A percentile compares a stretch with the other conserved stretches of the same genome.
These are phyloP conservation scores for Vanrija sp. DNA, from an alignment of 1,284 basidiomycete genomes.

Conservation along the genomic window DNA sequence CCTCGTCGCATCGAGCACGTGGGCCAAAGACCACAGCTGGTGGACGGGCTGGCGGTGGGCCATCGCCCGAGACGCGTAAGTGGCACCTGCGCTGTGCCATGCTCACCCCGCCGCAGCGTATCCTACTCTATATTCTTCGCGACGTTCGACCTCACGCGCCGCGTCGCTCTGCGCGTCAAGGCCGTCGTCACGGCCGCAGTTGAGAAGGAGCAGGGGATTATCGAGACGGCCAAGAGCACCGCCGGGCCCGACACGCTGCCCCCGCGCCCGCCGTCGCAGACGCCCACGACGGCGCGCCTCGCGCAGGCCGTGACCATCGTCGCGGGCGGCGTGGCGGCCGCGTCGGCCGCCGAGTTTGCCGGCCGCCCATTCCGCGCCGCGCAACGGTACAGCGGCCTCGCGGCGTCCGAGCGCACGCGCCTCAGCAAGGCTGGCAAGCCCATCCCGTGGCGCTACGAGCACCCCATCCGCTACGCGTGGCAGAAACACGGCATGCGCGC, in stretches of 20 bases:
- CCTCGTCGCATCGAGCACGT: slow-evolving; percentile 34
- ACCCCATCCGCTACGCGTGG: slow-evolving; percentile 12
- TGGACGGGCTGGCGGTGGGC: slow-evolving; percentile 47
- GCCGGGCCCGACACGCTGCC: neutral
- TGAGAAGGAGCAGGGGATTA: neutral
- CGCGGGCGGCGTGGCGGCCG: slow-evolving; percentile 41
- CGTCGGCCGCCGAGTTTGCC: slow-evolving; percentile 36
- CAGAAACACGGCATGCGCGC: slow-evolving; percentile 24
- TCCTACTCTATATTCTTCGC: slow-evolving; percentile 49
- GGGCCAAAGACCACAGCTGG: slow-evolving; percentile 38
- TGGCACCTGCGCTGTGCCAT: neutral
- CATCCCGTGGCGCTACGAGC: neutral
- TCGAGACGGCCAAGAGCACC: neutral
- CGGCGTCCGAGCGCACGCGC: slow-evolving; percentile 5
- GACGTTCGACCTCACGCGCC: slow-evolving; percentile 45
- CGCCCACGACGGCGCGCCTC: slow-evolving; percentile 39
- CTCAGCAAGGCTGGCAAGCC: slow-evolving; percentile 1
- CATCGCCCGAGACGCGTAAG: slow-evolving; percentile 40
- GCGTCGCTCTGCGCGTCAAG: slow-evolving; percentile 43
- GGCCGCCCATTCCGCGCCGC: slow-evolving; percentile 38
- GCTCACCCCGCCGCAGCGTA: slow-evolving; percentile 17
- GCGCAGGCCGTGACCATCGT: slow-evolving; percentile 47
- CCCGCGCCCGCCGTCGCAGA: slow-evolving; percentile 11
- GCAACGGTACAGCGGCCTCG: neutral
- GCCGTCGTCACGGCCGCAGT: slow-evolving; percentile 22